Conservation (phyloP, 2,329 filamentous ascomycete species). For the Phoma sp. region DNA sequence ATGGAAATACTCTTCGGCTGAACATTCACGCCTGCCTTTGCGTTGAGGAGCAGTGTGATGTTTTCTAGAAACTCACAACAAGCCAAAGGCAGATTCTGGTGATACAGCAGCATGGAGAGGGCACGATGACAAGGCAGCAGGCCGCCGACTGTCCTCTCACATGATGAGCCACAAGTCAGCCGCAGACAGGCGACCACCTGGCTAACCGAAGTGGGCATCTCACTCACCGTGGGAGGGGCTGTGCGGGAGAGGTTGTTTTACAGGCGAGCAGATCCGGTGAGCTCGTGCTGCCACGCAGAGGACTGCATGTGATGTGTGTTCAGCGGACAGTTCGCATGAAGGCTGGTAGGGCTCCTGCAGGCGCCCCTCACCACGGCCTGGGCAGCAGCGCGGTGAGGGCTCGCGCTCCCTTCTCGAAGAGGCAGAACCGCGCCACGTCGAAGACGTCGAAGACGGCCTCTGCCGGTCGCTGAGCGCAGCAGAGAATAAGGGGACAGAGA, state of each 20-base stretch:
- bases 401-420: not conserved
- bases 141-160: not conserved
- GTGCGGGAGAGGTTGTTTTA: constrained; percentile 4
- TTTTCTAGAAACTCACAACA: not conserved
- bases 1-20: too few relatives aligned
- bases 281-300: not conserved
- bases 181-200: constrained; percentile 3
- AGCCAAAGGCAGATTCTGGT: not conserved
- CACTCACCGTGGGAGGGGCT: constrained; percentile 3
- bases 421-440: not conserved
- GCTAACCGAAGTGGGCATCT: not conserved
- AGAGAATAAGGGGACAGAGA: too few relatives aligned
- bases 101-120: not conserved
- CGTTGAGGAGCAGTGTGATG: too few relatives aligned
- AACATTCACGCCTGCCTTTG: too few relatives aligned
- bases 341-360: constrained; percentile 2
- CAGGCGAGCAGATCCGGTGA: constrained; percentile 9
- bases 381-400: constrained; percentile 6
- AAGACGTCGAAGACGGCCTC: not conserved
- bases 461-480: too few relatives aligned
- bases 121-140: not conserved
- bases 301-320: constrained; percentile 9
- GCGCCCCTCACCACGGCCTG: constrained; percentile 2
- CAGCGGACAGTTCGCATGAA: constrained; percentile 18
- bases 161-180: constrained; percentile 5